phyloP scores from a whole-genome alignment of 805 yeast genomes.

The Metschnikowia santaceciliae region DNA sequence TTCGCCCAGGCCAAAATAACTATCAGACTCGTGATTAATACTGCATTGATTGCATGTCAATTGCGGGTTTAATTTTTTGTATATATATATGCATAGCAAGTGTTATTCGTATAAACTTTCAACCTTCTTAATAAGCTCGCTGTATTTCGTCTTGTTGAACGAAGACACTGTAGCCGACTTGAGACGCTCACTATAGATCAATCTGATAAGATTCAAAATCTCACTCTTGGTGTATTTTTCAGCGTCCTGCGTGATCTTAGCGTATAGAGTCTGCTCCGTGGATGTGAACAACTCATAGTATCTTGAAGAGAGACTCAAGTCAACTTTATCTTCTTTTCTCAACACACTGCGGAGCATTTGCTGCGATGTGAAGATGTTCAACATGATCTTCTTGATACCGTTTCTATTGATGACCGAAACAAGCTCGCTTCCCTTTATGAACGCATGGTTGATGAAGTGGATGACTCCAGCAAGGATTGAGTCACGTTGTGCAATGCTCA shows the following conservation, averaged over 20 bases:
- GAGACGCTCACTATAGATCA: conserved; percentile 47
- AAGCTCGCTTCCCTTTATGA: conserved; percentile 50
- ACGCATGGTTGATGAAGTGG: conserved; percentile 45
- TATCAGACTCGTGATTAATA: conserved; percentile 8
- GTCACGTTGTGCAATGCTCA: conserved; percentile 31
- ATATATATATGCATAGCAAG: not conserved
- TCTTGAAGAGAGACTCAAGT: conserved; percentile 48
- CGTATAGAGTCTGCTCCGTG: conserved; percentile 46
- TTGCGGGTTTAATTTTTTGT: not conserved
- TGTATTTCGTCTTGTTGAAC: conserved; percentile 37
- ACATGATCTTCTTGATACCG: conserved; percentile 56
- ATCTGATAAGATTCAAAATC: conserved; percentile 47
- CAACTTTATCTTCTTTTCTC: conserved; percentile 47
- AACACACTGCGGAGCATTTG: conserved; percentile 63
- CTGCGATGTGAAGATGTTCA: conserved; percentile 62
- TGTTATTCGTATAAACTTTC: conserved; percentile 11
- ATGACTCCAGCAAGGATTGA: conserved; percentile 46
- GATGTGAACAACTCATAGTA: conserved; percentile 55
- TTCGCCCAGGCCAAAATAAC: conserved; percentile 28
- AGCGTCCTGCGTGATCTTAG: conserved; percentile 31
- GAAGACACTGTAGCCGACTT: conserved; percentile 36
- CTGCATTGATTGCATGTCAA: not conserved
- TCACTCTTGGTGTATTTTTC: conserved; percentile 42
- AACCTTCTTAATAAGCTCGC: conserved; percentile 30
- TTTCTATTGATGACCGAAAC: conserved; percentile 49